These are phyloP conservation scores for Neonectria ditissima DNA, from an alignment of 2,329 filamentous ascomycete species.

Conservation along the genomic window DNA sequence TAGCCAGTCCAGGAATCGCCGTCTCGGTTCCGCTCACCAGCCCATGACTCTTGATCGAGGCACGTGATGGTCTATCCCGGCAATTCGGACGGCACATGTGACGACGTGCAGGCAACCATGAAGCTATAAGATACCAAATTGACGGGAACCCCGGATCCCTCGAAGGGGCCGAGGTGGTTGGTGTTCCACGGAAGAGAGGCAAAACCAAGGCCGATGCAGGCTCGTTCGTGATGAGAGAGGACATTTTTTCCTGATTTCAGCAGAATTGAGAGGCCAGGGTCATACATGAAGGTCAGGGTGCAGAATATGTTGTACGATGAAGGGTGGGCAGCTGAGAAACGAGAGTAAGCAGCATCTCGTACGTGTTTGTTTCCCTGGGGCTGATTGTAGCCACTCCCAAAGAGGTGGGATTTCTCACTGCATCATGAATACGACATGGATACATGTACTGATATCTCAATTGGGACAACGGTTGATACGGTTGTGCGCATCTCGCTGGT, in stretches of 20 bases:
- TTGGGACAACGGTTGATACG: neutral
- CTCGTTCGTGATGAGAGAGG: neutral
- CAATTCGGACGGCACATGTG: conserved; percentile 31
- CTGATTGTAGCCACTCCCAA: neutral
- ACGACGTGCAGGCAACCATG: conserved; percentile 31
- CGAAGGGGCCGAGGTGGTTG: conserved; percentile 24
- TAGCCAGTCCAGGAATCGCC: conserved; percentile 24
- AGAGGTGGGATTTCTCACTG: neutral
- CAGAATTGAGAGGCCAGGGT: neutral
- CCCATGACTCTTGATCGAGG: conserved; percentile 28
- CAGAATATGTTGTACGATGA: conserved; percentile 1
- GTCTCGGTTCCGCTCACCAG: conserved; percentile 28
- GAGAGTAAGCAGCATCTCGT: neutral
- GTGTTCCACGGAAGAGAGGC: conserved; percentile 32
- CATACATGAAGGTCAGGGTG: neutral
- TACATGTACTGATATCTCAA: neutral
- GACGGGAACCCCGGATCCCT: conserved; percentile 24
- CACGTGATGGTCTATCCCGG: conserved; percentile 32
- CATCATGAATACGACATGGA: neutral
- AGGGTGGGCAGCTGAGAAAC: neutral
- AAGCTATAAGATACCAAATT: conserved; percentile 6
- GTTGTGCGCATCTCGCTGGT: too few species aligned
- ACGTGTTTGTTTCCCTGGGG: neutral
- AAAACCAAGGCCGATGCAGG: conserved; percentile 27
- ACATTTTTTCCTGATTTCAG: neutral